These are phyloP conservation scores for Podochytrium sp. DNA, from an alignment of 192 early-diverging fungal genomes.

Conservation along the genomic window DNA sequence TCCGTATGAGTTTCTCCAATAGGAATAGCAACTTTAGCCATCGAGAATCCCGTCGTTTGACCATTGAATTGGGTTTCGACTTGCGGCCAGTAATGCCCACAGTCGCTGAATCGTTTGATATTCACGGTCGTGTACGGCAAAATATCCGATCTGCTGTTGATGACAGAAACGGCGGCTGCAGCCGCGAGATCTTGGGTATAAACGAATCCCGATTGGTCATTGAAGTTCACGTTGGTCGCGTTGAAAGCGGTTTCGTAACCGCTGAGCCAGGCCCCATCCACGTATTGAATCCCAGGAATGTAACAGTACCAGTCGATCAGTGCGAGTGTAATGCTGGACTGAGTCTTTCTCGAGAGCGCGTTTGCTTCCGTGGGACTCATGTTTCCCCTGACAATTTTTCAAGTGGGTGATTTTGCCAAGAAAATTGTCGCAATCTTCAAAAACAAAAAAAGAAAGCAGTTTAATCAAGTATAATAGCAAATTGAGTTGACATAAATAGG, in stretches of 20 bases:
- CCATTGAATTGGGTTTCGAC: not conserved
- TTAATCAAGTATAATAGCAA: no score
- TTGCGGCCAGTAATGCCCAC: not conserved
- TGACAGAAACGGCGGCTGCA: not conserved
- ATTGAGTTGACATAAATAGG: no score
- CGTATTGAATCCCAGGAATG: not conserved
- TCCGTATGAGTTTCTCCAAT: not conserved
- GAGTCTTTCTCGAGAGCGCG: not conserved
- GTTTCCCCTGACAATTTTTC: no score
- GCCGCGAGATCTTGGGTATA: not conserved
- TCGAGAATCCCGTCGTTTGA: not conserved
- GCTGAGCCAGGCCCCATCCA: not conserved
- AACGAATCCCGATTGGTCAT: not conserved
- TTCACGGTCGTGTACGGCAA: not conserved
- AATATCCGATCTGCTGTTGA: slow-evolving; percentile 6
- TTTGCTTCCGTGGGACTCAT: no score
- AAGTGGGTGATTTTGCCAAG: no score
- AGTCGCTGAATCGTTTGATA: not conserved
- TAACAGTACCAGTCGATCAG: not conserved
- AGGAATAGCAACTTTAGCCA: not conserved
- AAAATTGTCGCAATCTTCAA: no score
- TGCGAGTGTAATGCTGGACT: not conserved
- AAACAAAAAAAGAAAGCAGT: no score
- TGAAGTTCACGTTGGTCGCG: not conserved
- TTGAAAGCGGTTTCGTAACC: not conserved